Evolutionary conservation across 371 early-diverging fungal genomes (phyloP), one percentile per base, ranked within the genome.

Genomic region (Mortierella polycephala): DNA sequence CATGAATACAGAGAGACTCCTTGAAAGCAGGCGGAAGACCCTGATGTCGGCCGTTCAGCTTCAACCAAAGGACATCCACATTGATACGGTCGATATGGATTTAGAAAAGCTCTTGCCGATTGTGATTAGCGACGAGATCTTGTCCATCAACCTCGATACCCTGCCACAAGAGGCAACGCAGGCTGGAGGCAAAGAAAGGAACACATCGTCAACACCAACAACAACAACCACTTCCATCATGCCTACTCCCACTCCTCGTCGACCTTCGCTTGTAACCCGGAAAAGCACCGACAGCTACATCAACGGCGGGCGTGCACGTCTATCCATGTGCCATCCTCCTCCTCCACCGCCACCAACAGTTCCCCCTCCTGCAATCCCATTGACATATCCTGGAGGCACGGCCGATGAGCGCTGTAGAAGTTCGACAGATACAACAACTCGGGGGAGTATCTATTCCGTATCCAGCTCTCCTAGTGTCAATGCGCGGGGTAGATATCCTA

Each of bases 311-410:
- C 62, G 59, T 18, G 18, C 53, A 5, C 60, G 62, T 10, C 18
- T 49, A 9, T 67, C 67, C 18, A 54, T 49, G 46, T 51, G 42
- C 13, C 58, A 50, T 53, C 67, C 63, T 39, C 74, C 73, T 4
- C 73, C 74, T 20, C 68, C 68, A 0, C 74, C 74, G 0, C 74
- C 74, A 7, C 74, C 74, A 7, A 57, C 51, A 13, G 50, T 59
- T 18, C 74, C 74, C 12, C 68, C 67, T 41, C 74, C 74, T 18
- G 68, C 63, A 11, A 53, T 74, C 16, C 74, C 74, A 18, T 13
- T 37, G 21, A 55, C 61, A 12, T 56, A 44, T n/a, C 50, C 68
- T 51, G 61, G 49, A 5, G 42, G 39, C 40, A 23, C 45, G 41
- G 4, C 45, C 30, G 18, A 45, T 16, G 56, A 42, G 7, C 12